A percentile compares a stretch with the other conserved stretches of the same genome.
phyloP scores from a whole-genome alignment of 2,329 filamentous ascomycete genomes.

The Huntiella omanensis region DNA sequence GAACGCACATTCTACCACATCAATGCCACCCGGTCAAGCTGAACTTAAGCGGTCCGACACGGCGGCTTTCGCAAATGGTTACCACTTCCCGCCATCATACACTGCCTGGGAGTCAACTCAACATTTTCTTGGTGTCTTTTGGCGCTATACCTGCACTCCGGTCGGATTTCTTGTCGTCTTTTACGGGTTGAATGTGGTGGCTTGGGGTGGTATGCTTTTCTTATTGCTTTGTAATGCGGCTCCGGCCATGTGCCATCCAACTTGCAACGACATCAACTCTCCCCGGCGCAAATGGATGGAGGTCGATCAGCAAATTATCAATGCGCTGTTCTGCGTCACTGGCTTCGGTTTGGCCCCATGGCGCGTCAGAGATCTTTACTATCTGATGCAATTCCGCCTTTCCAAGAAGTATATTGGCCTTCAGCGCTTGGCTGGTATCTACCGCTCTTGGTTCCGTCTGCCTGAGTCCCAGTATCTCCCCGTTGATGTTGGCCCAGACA shows the following conservation, averaged over 20 bases:
- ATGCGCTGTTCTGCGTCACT: conserved; percentile 60
- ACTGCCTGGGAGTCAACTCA: conserved; percentile 38
- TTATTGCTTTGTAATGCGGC: conserved; percentile 59
- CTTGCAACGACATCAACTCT: conserved; percentile 54
- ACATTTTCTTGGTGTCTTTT: conserved; percentile 42
- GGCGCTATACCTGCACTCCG: conserved; percentile 56
- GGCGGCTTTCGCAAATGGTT: conserved; percentile 39
- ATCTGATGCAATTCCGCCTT: conserved; percentile 45
- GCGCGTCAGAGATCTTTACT: conserved; percentile 66
- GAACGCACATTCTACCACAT: not conserved
- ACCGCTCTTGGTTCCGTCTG: conserved; percentile 58
- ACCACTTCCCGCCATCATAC: conserved; percentile 45
- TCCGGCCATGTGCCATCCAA: conserved; percentile 52
- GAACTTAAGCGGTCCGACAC: conserved; percentile 13
- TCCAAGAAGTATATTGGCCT: conserved; percentile 34
- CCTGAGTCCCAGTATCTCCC: conserved; percentile 43
- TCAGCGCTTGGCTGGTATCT: conserved; percentile 52
- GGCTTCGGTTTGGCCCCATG: conserved; percentile 71
- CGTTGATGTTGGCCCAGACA: conserved; percentile 31
- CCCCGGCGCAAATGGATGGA: conserved; percentile 73
- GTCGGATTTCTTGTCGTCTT: conserved; percentile 59
- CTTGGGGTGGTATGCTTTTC: conserved; percentile 85
- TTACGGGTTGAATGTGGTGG: conserved; percentile 67
- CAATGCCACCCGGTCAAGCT: not conserved
- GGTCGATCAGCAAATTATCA: conserved; percentile 59